phyloP scores from a whole-genome alignment of 192 early-diverging fungal genomes.

The Coemansia sp. region DNA sequence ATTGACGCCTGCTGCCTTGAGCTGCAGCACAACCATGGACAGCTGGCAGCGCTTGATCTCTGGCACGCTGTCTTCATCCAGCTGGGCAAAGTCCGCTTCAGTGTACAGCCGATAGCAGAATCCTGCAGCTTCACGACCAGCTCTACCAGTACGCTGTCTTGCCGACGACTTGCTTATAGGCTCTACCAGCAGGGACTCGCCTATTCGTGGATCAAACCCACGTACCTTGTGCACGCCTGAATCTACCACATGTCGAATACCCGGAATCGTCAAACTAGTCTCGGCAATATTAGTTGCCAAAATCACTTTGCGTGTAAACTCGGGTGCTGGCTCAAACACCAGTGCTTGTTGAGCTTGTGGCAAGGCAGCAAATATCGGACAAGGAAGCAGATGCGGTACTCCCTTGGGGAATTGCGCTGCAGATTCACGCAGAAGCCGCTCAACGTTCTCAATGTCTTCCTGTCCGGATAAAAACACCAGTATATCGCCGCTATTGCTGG shows the following conservation, averaged over 20 bases:
- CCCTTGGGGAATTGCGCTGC: conserved; percentile 26
- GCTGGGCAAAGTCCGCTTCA: conserved; percentile 68
- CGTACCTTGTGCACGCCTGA: conserved; percentile 89
- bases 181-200: conserved; percentile 84
- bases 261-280: conserved; percentile 94
- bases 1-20: conserved; percentile 90
- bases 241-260: conserved; percentile 93
- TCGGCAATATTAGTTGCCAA: conserved; percentile 98
- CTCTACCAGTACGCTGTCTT: conserved; percentile 86
- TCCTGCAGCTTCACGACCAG: conserved; percentile 94
- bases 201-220: conserved; percentile 84
- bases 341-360: conserved; percentile 82
- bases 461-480: conserved; percentile 88
- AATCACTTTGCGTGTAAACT: conserved; percentile 85
- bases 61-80: conserved; percentile 80
- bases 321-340: conserved; percentile 88
- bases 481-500: conserved; percentile 75
- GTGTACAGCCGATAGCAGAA: conserved; percentile 91
- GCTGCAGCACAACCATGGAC: conserved; percentile 74
- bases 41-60: conserved; percentile 95
- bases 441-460: conserved; percentile 91
- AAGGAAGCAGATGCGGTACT: conserved; percentile 64
- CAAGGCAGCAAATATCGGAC: conserved; percentile 91
- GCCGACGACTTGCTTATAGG: conserved; percentile 92
- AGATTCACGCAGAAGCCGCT: conserved; percentile 67